Base-by-base conservation (phyloP, 306 rosid species). In the Psophocarpus tetragonolobus region DNA sequence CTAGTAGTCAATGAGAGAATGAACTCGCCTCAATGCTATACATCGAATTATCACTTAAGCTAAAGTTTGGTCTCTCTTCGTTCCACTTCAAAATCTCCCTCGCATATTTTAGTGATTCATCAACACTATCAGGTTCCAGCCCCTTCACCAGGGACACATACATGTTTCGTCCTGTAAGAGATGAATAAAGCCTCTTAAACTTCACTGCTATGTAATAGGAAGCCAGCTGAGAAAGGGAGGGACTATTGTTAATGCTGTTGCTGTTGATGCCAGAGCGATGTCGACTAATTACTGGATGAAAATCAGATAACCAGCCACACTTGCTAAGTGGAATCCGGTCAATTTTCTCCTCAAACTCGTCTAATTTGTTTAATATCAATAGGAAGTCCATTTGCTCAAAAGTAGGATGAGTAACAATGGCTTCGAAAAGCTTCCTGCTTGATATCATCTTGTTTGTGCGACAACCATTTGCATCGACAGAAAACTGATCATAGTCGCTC, bases 1-100 rank as follows among this genome's bases (percentile, higher is more conserved):
- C 62, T 71, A 73, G 29, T 78, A 76, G 66, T 89, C 83, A 90
- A 70, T 67, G 89, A 36, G 97, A 93, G 81, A 75, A 70, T 24
- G 93, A 87, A 82, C 90, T 88, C 18, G 79, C 90, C 51, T 93
- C 97, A 1, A 86, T 84, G 92, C 97, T 89, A 68, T 89, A 86
- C 74, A 87, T 71, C 13, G 97, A 96, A 87, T 90, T 79, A 70
- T 96, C 99, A 56, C 96, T 89, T 50, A 87, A 74, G 90, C 94
- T 84, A 51, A 96, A 92, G 86, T 91, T 88, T 24, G 84, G 86
- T 78, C 88, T 91, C 90, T 92, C 99, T 70, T 91, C 90, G 8
- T 85, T 91, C 99, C 99, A 96, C 85, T 90, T 92, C 65, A 86
- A 73, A 87, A 96, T 89, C 91, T 96, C 99, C 79, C 87, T 91